phyloP scores from a whole-genome alignment of 225 moss, liverwort and hornwort species.

The Neckera pumila region DNA sequence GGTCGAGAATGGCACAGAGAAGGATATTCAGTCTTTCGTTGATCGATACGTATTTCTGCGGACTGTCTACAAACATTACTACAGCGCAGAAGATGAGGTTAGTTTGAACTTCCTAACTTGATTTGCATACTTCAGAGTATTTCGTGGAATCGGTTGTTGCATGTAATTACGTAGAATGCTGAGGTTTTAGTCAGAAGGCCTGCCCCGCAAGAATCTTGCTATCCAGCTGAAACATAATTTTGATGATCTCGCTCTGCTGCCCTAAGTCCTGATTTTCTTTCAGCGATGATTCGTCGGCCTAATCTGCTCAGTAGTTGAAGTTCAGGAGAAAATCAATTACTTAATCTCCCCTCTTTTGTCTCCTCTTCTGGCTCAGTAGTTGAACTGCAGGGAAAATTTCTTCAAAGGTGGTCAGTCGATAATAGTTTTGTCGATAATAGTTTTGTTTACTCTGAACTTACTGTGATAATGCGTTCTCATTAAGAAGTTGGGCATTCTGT shows the following conservation, averaged over 20 bases:
- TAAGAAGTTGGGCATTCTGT: neutral
- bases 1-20: slow-evolving; percentile 70
- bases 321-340: neutral
- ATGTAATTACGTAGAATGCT: neutral
- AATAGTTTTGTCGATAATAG: neutral
- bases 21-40: slow-evolving; percentile 57
- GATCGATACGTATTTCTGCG: slow-evolving; percentile 81
- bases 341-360: neutral
- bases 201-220: neutral
- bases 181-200: neutral
- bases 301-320: neutral
- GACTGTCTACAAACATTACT: slow-evolving; percentile 83
- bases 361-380: neutral
- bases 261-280: neutral
- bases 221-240: neutral
- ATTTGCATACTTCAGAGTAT: neutral
- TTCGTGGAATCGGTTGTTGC: neutral
- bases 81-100: slow-evolving; percentile 94
- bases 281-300: neutral
- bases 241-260: neutral
- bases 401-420: neutral
- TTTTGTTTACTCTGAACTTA: neutral
- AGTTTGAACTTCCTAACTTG: neutral
- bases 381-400: neutral
- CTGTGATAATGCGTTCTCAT: neutral